phyloP scores from a whole-genome alignment of 2,329 filamentous ascomycete genomes.

The Venturia nashicola region DNA sequence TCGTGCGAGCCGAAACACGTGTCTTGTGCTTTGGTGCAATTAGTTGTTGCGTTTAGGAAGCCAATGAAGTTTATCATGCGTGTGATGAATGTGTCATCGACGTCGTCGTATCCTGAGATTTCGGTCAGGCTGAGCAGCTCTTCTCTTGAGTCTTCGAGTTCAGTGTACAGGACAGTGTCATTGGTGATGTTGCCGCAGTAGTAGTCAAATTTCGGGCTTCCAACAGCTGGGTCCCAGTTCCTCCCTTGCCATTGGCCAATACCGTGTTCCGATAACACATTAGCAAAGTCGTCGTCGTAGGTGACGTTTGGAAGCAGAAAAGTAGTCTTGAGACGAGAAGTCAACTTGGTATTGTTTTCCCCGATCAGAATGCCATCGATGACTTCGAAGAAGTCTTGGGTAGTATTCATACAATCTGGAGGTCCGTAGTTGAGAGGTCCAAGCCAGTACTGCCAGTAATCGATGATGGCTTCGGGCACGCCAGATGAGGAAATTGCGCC shows the following conservation, averaged over 20 bases:
- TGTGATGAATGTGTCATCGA: slow-evolving; percentile 31
- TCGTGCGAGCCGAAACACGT: slow-evolving; percentile 40
- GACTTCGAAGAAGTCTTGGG: slow-evolving; percentile 47
- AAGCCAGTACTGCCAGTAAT: slow-evolving; percentile 59
- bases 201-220: slow-evolving; percentile 34
- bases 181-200: slow-evolving; percentile 47
- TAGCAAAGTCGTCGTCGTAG: slow-evolving; percentile 41
- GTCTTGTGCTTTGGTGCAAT: slow-evolving; percentile 35
- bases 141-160: not conserved
- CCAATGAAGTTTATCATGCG: slow-evolving; percentile 45
- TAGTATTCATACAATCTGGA: slow-evolving; percentile 50
- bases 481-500: slow-evolving; percentile 71
- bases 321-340: slow-evolving; percentile 35
- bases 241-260: slow-evolving; percentile 41
- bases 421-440: slow-evolving; percentile 45
- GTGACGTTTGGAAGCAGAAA: slow-evolving; percentile 41
- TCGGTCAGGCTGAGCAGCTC: slow-evolving; percentile 16
- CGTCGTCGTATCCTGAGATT: slow-evolving; percentile 14
- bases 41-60: slow-evolving; percentile 37
- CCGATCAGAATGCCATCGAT: slow-evolving; percentile 46
- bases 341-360: slow-evolving; percentile 31
- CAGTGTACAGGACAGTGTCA: slow-evolving; percentile 29
- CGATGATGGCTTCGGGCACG: slow-evolving; percentile 63
- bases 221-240: slow-evolving; percentile 48
- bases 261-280: slow-evolving; percentile 26